Evolutionary conservation across 2,329 filamentous ascomycete species (phyloP).

Genomic region (Fusarium vanettenii): DNA sequence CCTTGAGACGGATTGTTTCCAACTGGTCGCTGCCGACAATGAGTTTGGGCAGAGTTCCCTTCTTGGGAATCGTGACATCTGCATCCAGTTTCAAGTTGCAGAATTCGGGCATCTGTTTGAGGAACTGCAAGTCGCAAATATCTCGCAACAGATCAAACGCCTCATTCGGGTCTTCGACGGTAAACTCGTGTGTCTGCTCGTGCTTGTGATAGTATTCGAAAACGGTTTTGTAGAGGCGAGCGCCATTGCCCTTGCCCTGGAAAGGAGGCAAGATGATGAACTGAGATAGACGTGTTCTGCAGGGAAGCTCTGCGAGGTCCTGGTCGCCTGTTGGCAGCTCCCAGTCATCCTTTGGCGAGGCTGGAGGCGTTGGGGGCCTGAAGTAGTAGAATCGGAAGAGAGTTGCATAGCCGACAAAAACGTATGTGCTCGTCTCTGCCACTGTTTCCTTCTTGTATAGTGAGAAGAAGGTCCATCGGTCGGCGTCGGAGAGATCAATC

Average conservation of each 20-base stretch:
- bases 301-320: constrained; percentile 72
- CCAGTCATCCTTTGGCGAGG: constrained; percentile 54
- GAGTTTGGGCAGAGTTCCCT: constrained; percentile 58
- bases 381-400: constrained; percentile 87
- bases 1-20: constrained; percentile 66
- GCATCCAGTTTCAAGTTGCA: constrained; percentile 66
- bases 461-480: constrained; percentile 94
- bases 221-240: constrained; percentile 83
- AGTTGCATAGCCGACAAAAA: constrained; percentile 89
- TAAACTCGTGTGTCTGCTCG: constrained; percentile 81
- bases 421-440: constrained; percentile 69
- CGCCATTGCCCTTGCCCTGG: constrained; percentile 83
- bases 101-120: constrained; percentile 71
- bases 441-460: constrained; percentile 75
- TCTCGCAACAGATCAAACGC: constrained; percentile 85
- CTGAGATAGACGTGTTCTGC: constrained; percentile 88
- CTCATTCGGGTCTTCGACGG: constrained; percentile 93
- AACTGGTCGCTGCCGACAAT: constrained; percentile 70
- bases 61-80: constrained; percentile 59
- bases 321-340: constrained; percentile 59
- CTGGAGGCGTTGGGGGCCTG: constrained; percentile 58
- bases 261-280: constrained; percentile 92
- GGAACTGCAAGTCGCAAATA: constrained; percentile 74
- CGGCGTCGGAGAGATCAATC: constrained; percentile 75
- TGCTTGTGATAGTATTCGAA: constrained; percentile 76